Base-by-base conservation (phyloP, 495 filamentous ascomycete species). In the Chaetomium tenue region DNA sequence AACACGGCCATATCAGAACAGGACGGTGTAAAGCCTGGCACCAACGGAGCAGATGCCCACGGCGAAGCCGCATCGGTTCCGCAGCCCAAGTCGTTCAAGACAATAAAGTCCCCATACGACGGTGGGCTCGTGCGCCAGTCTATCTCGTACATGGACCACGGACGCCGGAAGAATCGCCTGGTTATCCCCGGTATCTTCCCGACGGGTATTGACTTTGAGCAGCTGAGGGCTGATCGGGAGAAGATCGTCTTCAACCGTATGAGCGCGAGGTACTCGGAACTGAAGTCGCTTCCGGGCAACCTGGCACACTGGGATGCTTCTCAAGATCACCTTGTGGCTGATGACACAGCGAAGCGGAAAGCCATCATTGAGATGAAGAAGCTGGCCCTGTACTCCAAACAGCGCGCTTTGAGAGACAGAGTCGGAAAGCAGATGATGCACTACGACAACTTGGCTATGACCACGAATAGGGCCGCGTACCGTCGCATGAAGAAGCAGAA, bases 401-500 rank as follows among this genome's bases (percentile, higher is more conserved):
- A 98, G 72, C 87, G 91, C 52, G 84, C 85, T 13, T 76, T 97
- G 70, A 87, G 95, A 63, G 90, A 95, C 69, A 88, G 88, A 68
- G 88, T 98, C 69, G 89, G 90, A 48, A 86, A 88, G 40, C 88
- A 93, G 68, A 93, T 97, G 87, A 86, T 96, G 72, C 88, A 94
- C 67, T 93, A 92, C 60, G 91, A 96, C 68, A 97, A 96, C 69
- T 85, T 98, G 13, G 92, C 92, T 44, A 95, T 97, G 87, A 96
- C 92, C 15, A 90, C 92, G 0, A 98, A 98, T 69, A 87, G 94
- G 18, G 84, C 89, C 30, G 83, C 86, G 68, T 97, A 96, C 72
- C 89, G 94, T 26, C 88, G 93, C 23, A 91, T 93, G 81, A 98
- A 98, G 87, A 97, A 96, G 76, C 93, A 96, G 70, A 92, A 89